phyloP scores from a whole-genome alignment of 169 alveolate species.

The Plasmodium malariae region DNA sequence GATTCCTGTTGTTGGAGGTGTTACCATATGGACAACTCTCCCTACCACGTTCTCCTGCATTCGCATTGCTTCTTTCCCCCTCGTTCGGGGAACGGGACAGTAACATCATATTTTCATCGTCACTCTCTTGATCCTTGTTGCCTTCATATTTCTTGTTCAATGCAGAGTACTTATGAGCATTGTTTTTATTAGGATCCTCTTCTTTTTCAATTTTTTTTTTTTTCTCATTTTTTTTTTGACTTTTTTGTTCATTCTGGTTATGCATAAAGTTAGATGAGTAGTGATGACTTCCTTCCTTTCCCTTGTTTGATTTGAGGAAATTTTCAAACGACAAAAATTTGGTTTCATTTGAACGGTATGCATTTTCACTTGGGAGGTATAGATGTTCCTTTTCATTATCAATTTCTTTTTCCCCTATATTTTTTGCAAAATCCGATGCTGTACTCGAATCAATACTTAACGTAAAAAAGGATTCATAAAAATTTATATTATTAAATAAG shows the following conservation, averaged over 20 bases:
- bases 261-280: background rate
- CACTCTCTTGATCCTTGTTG: background rate
- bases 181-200: background rate
- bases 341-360: background rate
- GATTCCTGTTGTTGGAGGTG: background rate
- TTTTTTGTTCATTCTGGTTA: background rate
- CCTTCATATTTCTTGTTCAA: background rate
- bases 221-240: background rate
- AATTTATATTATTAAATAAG: slow-evolving; percentile 62
- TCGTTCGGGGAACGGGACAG: background rate
- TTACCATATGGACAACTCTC: background rate
- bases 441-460: slow-evolving; percentile 22
- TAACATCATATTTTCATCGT: background rate
- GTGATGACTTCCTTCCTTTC: background rate
- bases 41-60: background rate
- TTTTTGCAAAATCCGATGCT: background rate
- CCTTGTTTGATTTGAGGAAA: slow-evolving; percentile 15
- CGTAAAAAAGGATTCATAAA: slow-evolving; percentile 56
- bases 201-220: background rate
- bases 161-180: background rate
- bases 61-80: background rate
- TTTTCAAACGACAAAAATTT: slow-evolving; percentile 72
- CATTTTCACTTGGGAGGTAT: background rate
- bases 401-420: background rate
- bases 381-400: background rate